Evolutionary conservation across 805 yeast species (phyloP).

Genomic region (Barnettozyma wickerhamii): DNA sequence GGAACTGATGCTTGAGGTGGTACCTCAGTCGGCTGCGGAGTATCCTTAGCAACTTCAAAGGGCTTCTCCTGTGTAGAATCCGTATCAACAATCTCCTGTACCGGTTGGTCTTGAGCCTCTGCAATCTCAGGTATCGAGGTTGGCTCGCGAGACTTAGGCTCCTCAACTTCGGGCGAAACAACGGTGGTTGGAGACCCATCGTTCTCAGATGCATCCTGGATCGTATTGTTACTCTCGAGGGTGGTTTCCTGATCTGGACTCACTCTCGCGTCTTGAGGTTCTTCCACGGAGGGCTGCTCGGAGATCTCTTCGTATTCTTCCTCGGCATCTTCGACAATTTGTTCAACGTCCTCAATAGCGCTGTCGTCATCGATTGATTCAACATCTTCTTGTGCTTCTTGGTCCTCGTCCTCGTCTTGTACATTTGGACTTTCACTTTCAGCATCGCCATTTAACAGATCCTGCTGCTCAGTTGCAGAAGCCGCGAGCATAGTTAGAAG

Average conservation of each 20-base stretch:
- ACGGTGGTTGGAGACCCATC: not conserved
- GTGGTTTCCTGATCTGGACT: not conserved
- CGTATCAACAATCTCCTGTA: not conserved
- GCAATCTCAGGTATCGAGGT: not conserved
- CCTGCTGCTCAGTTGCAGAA: not conserved
- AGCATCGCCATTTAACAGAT: not conserved
- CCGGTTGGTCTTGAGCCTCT: not conserved
- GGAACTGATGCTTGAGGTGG: no score
- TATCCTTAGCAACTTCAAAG: constrained; percentile 14
- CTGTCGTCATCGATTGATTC: not conserved
- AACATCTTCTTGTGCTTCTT: not conserved
- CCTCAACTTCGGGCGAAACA: constrained; percentile 1
- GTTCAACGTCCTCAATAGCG: not conserved
- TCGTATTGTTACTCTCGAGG: not conserved
- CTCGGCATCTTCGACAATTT: not conserved
- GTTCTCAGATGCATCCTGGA: not conserved
- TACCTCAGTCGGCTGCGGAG: constrained; percentile 7
- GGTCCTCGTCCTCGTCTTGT: not conserved
- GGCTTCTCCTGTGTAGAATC: not conserved
- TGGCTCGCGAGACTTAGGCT: not conserved
- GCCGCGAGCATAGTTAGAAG: not conserved
- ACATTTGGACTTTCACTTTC: not conserved
- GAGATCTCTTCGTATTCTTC: not conserved
- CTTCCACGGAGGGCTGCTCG: not conserved
- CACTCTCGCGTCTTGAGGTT: not conserved